Conservation (phyloP, 163 green algal genomes). For the Scenedesmus sp. region DNA sequence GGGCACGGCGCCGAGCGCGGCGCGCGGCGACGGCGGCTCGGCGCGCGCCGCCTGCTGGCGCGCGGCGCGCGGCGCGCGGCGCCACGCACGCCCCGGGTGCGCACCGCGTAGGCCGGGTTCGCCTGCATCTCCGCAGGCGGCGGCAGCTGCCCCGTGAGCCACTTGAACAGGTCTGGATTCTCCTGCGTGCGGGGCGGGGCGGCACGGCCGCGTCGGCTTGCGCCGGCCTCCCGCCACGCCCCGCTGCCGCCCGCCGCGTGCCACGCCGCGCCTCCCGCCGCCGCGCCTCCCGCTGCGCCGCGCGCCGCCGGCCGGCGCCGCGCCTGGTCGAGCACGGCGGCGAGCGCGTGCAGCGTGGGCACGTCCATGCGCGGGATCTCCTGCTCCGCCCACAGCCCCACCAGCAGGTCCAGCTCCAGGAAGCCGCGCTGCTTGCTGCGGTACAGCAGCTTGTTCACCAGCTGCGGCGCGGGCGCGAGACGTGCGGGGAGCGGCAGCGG, state of each 20-base stretch:
- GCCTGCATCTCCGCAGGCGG: neutral
- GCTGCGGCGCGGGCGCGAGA: slow-evolving; percentile 44
- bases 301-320: no score
- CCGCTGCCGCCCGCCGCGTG: neutral
- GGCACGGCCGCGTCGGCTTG: neutral
- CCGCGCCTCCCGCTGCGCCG: no score
- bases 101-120: no score
- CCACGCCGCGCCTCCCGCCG: no score
- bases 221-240: neutral
- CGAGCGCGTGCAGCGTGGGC: slow-evolving; percentile 54
- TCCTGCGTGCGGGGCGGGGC: slow-evolving; percentile 57
- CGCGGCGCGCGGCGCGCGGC: no score
- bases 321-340: slow-evolving; percentile 65
- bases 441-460: slow-evolving; percentile 78
- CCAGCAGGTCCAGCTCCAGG: slow-evolving; percentile 83
- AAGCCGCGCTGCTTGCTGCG: slow-evolving; percentile 81
- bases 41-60: no score
- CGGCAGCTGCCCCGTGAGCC: slow-evolving; percentile 81
- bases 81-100: no score
- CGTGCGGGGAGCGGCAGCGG: no score
- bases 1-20: neutral
- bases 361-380: slow-evolving; percentile 66
- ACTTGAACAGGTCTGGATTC: slow-evolving; percentile 93
- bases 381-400: slow-evolving; percentile 78
- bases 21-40: neutral